phyloP scores from a whole-genome alignment of 495 filamentous ascomycete species.

The Astrothelium subdiscretum region DNA sequence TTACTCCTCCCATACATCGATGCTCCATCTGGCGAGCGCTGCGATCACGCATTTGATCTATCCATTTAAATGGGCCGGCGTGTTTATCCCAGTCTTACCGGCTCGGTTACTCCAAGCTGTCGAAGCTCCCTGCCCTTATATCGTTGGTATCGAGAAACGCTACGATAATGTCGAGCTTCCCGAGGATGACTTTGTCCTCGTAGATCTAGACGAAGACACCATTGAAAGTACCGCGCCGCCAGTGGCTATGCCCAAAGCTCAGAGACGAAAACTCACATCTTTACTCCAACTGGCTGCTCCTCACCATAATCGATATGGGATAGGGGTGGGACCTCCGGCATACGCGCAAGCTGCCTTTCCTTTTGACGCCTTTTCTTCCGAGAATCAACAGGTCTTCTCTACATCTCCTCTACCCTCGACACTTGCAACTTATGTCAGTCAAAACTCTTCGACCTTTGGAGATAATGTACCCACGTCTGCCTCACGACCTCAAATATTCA shows the following conservation, averaged over 20 bases:
- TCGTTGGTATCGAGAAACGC: slow-evolving; percentile 85
- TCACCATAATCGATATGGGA: slow-evolving; percentile 77
- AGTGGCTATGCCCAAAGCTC: slow-evolving; percentile 68
- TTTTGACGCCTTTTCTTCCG: slow-evolving; percentile 75
- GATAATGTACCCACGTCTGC: slow-evolving; percentile 33
- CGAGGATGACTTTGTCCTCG: slow-evolving; percentile 91
- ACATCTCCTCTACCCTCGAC: slow-evolving; percentile 56
- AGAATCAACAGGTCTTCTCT: slow-evolving; percentile 69
- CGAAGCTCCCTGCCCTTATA: slow-evolving; percentile 93
- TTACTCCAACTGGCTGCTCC: slow-evolving; percentile 83
- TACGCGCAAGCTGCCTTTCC: slow-evolving; percentile 91
- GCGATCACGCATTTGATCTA: slow-evolving; percentile 77
- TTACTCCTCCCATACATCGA: slow-evolving; percentile 86
- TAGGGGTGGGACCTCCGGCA: slow-evolving; percentile 75
- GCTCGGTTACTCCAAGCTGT: slow-evolving; percentile 77
- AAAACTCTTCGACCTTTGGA: slow-evolving; percentile 81
- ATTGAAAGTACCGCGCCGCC: slow-evolving; percentile 73
- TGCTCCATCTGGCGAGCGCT: slow-evolving; percentile 84
- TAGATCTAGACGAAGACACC: slow-evolving; percentile 81
- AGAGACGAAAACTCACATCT: slow-evolving; percentile 78
- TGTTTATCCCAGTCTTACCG: slow-evolving; percentile 85
- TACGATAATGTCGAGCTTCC: slow-evolving; percentile 88
- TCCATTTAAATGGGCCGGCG: slow-evolving; percentile 81
- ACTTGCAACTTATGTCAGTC: slow-evolving; percentile 70
- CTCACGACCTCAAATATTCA: slow-evolving; percentile 57